Conservation (phyloP, 441 rosid species). For the Hypseocharis bilobata region DNA sequence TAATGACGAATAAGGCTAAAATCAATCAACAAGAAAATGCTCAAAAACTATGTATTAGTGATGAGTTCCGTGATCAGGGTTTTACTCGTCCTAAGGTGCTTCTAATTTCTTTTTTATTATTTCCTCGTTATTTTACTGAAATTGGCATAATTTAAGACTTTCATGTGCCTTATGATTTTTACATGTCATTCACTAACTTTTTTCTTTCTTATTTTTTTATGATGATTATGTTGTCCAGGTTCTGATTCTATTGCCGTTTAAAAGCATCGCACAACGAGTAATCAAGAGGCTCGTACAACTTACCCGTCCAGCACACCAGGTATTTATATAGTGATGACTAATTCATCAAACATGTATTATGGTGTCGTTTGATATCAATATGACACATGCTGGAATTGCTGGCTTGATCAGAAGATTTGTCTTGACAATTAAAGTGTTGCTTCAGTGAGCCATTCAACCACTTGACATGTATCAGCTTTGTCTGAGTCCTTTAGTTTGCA, state of each 20-base stretch:
- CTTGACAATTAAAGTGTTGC: neutral
- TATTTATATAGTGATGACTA: constrained; percentile 23
- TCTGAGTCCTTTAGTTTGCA: neutral
- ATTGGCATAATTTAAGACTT: neutral
- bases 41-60: constrained; percentile 43
- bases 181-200: neutral
- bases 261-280: constrained; percentile 59
- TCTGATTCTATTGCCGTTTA: constrained; percentile 67
- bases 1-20: constrained; percentile 69
- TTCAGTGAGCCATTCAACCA: neutral
- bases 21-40: constrained; percentile 45
- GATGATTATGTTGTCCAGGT: constrained; percentile 37
- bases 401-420: neutral
- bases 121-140: neutral
- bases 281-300: constrained; percentile 70
- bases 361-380: constrained; percentile 1
- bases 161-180: neutral
- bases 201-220: constrained; percentile 7
- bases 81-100: constrained; percentile 94
- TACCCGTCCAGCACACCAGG: constrained; percentile 69
- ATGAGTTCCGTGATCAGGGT: constrained; percentile 72
- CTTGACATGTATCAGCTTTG: neutral
- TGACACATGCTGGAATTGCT: neutral
- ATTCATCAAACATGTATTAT: constrained; percentile 12
- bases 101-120: constrained; percentile 16